Evolutionary conservation across 495 filamentous ascomycete species (phyloP).

Genomic region (Penicillium antarcticum): DNA sequence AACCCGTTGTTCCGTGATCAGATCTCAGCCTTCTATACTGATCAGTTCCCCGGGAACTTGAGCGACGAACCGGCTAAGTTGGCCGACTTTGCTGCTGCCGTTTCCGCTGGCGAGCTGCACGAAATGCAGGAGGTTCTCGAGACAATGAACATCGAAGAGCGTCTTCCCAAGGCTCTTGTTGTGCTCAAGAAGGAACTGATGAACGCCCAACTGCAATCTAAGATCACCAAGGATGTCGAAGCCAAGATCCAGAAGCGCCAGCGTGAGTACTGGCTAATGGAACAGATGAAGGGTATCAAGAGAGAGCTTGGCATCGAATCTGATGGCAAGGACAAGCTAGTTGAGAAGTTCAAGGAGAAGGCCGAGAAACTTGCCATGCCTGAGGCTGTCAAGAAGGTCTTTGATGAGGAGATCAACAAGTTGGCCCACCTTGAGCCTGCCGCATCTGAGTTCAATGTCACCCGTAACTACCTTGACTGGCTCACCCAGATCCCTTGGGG

Average conservation of each 20-base stretch:
- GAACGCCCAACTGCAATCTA: conserved; percentile 94
- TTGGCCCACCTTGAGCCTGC: conserved; percentile 90
- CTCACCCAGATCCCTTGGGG: conserved; percentile 98
- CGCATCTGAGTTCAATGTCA: conserved; percentile 98
- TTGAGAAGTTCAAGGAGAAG: conserved; percentile 96
- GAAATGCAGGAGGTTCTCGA: conserved; percentile 95
- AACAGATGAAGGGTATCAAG: conserved; percentile 99
- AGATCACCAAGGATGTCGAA: conserved; percentile 98
- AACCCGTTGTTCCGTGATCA: conserved; percentile 97
- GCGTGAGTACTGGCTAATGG: conserved; percentile 97
- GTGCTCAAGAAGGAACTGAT: conserved; percentile 97
- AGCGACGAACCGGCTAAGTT: conserved; percentile 91
- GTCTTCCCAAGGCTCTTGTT: conserved; percentile 82
- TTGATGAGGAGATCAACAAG: conserved; percentile 97
- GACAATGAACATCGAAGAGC: conserved; percentile 80
- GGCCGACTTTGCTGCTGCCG: conserved; percentile 95
- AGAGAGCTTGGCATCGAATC: conserved; percentile 94
- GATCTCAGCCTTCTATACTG: conserved; percentile 94
- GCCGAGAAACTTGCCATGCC: conserved; percentile 94
- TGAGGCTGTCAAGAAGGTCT: conserved; percentile 91
- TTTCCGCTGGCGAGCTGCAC: conserved; percentile 81
- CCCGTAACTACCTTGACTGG: conserved; percentile 99
- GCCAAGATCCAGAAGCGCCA: conserved; percentile 97
- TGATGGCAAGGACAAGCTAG: conserved; percentile 95
- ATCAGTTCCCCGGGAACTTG: conserved; percentile 89